phyloP scores from a whole-genome alignment of 75 land plant species.

The Cunninghamia lanceolata region DNA sequence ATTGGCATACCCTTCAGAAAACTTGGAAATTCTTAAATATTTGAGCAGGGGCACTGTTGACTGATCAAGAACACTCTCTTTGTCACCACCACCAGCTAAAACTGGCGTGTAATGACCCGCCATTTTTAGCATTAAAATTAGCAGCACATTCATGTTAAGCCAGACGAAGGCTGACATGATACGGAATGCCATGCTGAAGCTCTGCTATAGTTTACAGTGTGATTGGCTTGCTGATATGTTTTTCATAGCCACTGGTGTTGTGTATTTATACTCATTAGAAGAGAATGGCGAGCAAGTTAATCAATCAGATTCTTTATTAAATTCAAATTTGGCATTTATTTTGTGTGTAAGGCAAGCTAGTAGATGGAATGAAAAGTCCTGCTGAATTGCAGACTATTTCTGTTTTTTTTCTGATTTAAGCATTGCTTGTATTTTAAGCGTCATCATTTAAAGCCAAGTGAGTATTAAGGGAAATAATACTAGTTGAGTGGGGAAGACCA shows the following conservation, averaged over 20 bases:
- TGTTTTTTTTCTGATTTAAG: no score
- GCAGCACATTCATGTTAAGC: background rate
- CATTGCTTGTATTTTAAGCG: background rate
- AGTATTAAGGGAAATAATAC: no score
- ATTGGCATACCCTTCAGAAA: slow-evolving; percentile 37
- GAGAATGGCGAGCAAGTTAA: background rate
- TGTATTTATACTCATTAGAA: background rate
- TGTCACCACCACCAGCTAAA: background rate
- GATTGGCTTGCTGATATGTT: background rate
- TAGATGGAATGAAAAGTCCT: background rate
- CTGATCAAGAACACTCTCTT: background rate
- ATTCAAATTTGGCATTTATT: background rate
- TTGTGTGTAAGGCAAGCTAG: background rate
- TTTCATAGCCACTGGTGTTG: background rate
- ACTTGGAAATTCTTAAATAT: slow-evolving; percentile 22
- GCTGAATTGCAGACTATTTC: no score
- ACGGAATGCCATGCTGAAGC: background rate
- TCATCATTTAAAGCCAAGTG: no score
- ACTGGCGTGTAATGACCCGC: background rate
- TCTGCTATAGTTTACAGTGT: background rate
- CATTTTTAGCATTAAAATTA: background rate
- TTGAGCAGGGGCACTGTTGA: background rate
- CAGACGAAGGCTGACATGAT: background rate
- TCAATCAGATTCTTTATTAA: background rate
- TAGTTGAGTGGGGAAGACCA: background rate